Percentiles rank a stretch among this genome's conserved stretches.
Conservation (phyloP, 257 asterid genomes). For the Craterostigma plantagineum region DNA sequence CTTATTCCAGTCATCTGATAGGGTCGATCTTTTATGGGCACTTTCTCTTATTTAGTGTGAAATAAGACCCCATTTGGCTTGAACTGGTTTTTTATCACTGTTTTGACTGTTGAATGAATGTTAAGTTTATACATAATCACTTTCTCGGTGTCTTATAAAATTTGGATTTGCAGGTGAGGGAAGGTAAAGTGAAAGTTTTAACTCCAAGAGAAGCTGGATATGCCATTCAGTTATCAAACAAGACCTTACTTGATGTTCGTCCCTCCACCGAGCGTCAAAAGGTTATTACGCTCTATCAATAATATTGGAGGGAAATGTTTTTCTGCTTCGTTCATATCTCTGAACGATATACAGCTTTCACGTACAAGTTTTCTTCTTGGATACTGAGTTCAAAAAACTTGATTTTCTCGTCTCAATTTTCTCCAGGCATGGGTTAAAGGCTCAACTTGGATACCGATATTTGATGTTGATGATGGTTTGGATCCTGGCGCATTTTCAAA, state of each 20-base stretch:
- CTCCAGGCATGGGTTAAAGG: slow-evolving; percentile 89
- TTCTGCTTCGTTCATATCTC: background rate
- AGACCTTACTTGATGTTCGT: slow-evolving; percentile 80
- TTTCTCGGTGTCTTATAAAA: background rate
- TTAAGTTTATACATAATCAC: too few relatives aligned
- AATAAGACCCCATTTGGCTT: too few relatives aligned
- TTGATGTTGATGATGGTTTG: slow-evolving; percentile 47
- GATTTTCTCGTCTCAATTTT: slow-evolving; percentile 13
- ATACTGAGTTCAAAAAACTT: background rate
- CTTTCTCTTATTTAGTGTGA: too few relatives aligned
- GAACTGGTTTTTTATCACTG: too few relatives aligned
- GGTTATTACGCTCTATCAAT: slow-evolving; percentile 19
- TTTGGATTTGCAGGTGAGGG: slow-evolving; percentile 37
- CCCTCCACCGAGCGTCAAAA: slow-evolving; percentile 66
- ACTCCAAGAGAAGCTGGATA: slow-evolving; percentile 96
- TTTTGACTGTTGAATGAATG: too few relatives aligned
- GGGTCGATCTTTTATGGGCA: too few relatives aligned
- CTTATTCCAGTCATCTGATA: too few relatives aligned
- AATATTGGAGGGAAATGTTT: background rate
- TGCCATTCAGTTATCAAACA: slow-evolving; percentile 74
- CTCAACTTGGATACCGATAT: slow-evolving; percentile 82
- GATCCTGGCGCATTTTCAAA: slow-evolving; percentile 53
- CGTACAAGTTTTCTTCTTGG: too few relatives aligned
- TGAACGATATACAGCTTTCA: too few relatives aligned
- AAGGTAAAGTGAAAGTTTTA: slow-evolving; percentile 73